A percentile compares a stretch with the other conserved stretches of the same genome.
These are phyloP conservation scores for Zanthoxylum bungeanum DNA, from an alignment of 345 rosid genomes.

Conservation along the genomic window DNA sequence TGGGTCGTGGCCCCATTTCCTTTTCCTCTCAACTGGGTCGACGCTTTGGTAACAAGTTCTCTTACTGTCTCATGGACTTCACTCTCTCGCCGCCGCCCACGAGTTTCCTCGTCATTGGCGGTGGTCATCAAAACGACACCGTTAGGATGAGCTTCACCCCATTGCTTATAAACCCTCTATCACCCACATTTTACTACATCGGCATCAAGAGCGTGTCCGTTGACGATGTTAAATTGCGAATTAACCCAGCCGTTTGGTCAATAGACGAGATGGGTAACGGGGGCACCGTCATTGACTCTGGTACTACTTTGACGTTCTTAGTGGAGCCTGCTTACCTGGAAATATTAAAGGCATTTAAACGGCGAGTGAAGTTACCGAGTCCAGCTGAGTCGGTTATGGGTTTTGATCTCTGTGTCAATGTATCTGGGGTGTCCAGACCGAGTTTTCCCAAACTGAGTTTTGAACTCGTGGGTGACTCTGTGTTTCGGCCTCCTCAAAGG, in stretches of 20 bases:
- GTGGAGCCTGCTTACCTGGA: constrained; percentile 48
- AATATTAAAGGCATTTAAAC: constrained; percentile 41
- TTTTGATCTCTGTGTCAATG: constrained; percentile 74
- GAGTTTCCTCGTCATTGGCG: constrained; percentile 70
- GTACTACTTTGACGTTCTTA: constrained; percentile 65
- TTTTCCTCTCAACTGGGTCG: constrained; percentile 80
- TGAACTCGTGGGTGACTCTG: constrained; percentile 43
- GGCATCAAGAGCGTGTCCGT: constrained; percentile 44
- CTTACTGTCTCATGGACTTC: constrained; percentile 82
- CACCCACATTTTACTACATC: constrained; percentile 80
- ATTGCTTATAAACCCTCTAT: constrained; percentile 46
- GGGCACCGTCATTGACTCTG: constrained; percentile 83
- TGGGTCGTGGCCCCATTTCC: constrained; percentile 79
- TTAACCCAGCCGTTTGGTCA: constrained; percentile 72
- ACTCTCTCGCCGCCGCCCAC: constrained; percentile 77
- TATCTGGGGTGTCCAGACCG: constrained; percentile 41
- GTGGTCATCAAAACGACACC: constrained; percentile 5
- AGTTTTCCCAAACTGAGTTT: constrained; percentile 58
- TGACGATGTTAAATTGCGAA: constrained; percentile 42
- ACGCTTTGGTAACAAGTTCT: constrained; percentile 69
- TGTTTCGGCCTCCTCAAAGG: constrained; percentile 66
- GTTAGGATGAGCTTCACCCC: constrained; percentile 51
- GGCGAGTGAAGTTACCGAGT: constrained; percentile 43
- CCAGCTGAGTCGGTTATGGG: constrained; percentile 44
- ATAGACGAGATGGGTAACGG: constrained; percentile 70